A percentile compares a stretch with the other conserved stretches of the same genome.
phyloP scores from a whole-genome alignment of 257 asterid genomes.

The Lavandula angustifolia region DNA sequence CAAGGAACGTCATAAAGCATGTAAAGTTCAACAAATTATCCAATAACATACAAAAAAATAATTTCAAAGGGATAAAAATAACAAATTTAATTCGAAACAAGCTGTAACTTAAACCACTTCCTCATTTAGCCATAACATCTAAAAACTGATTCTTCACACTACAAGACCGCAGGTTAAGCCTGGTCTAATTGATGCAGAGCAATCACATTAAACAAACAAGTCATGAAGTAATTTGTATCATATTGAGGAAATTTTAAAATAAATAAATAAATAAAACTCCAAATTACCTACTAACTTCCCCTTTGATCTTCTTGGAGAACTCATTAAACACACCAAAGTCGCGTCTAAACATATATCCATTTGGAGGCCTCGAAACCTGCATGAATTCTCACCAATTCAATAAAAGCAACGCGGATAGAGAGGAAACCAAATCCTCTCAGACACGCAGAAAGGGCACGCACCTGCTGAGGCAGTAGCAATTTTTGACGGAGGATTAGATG shows the following conservation, averaged over 20 bases:
- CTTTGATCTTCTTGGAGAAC: slow-evolving; percentile 71
- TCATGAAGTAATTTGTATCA: neutral
- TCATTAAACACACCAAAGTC: slow-evolving; percentile 71
- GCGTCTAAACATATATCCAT: slow-evolving; percentile 49
- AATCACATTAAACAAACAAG: slow-evolving; percentile 7
- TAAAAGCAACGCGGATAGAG: neutral
- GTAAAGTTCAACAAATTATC: no score
- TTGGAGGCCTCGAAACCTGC: slow-evolving; percentile 43
- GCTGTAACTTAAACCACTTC: neutral
- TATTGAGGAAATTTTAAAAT: no score
- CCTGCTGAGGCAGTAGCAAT: no score
- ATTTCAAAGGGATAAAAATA: no score
- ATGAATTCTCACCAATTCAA: slow-evolving; percentile 1
- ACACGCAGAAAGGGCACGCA: neutral
- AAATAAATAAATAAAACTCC: no score
- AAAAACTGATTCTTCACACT: neutral
- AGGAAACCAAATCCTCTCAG: neutral
- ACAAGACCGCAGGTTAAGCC: neutral
- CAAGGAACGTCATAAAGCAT: no score
- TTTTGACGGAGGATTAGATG: no score
- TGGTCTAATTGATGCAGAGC: neutral
- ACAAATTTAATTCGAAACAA: neutral
- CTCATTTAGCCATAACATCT: neutral
- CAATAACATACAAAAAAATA: no score
- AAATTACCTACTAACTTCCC: slow-evolving; percentile 64